Conservation (phyloP, 768 basidiomycete genomes). For the Exidia glandulosa region DNA sequence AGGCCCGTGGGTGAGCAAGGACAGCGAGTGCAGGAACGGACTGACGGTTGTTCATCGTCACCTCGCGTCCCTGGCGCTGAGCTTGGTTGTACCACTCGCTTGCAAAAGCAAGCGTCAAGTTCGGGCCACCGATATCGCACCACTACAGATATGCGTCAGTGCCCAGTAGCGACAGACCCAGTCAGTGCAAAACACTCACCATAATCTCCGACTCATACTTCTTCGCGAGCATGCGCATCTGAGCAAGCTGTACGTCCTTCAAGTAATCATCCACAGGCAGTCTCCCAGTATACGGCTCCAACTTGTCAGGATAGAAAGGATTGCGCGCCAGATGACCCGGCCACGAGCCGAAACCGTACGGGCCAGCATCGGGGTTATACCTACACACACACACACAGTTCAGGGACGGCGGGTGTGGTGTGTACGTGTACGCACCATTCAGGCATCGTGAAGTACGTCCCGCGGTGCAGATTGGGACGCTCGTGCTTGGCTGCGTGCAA, state of each 20-base stretch:
- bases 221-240: slow-evolving; percentile 38
- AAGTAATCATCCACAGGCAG: slow-evolving; percentile 41
- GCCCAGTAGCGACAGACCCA: not conserved
- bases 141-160: slow-evolving; percentile 25
- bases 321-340: slow-evolving; percentile 47
- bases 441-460: slow-evolving; percentile 47
- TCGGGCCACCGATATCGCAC: slow-evolving; percentile 40
- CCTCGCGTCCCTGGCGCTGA: slow-evolving; percentile 27
- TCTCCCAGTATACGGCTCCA: slow-evolving; percentile 46
- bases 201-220: slow-evolving; percentile 44
- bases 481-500: slow-evolving; percentile 37
- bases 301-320: slow-evolving; percentile 30
- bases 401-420: not conserved
- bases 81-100: slow-evolving; percentile 36
- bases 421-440: slow-evolving; percentile 33
- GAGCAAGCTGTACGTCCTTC: slow-evolving; percentile 37
- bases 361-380: slow-evolving; percentile 40
- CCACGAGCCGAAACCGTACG: slow-evolving; percentile 39
- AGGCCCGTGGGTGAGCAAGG: not conserved
- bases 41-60: slow-evolving; percentile 34
- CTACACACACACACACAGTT: slow-evolving; percentile 26
- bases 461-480: slow-evolving; percentile 41
- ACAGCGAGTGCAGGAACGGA: slow-evolving; percentile 1
- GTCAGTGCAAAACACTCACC: slow-evolving; percentile 19
- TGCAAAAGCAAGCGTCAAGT: slow-evolving; percentile 29